Conservation (phyloP, 257 asterid species). For the Mitragyna speciosa region DNA sequence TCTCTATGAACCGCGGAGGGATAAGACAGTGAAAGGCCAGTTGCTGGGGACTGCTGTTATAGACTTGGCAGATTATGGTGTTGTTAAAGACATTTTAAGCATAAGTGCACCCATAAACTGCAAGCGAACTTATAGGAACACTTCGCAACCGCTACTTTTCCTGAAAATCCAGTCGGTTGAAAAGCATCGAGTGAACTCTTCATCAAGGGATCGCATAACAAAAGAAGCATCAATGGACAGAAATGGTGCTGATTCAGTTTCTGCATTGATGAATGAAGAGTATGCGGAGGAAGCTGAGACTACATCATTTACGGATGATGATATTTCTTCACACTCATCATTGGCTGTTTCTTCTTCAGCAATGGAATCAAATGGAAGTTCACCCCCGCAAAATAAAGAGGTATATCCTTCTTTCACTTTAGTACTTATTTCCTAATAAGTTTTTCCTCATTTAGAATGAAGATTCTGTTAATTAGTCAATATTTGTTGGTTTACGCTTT, state of each 20-base stretch:
- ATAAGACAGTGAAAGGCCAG: slow-evolving; percentile 62
- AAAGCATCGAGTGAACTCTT: slow-evolving; percentile 40
- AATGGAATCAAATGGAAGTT: slow-evolving; percentile 55
- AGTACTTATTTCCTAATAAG: background rate
- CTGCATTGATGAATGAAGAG: slow-evolving; percentile 66
- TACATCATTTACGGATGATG: slow-evolving; percentile 68
- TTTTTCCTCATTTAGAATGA: background rate
- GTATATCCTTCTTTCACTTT: slow-evolving; percentile 26
- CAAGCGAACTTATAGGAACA: slow-evolving; percentile 66
- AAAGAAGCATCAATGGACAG: slow-evolving; percentile 56
- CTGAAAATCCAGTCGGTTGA: slow-evolving; percentile 55
- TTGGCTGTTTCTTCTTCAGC: slow-evolving; percentile 53
- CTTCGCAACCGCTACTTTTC: slow-evolving; percentile 63
- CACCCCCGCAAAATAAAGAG: slow-evolving; percentile 54
- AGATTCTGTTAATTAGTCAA: background rate
- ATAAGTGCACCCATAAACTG: slow-evolving; percentile 59
- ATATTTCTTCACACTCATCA: slow-evolving; percentile 72
- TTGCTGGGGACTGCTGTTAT: slow-evolving; percentile 71
- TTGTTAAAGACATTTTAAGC: slow-evolving; percentile 45
- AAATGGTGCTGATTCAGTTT: slow-evolving; percentile 51
- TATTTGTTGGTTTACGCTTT: background rate
- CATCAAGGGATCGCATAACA: slow-evolving; percentile 44
- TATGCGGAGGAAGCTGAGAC: slow-evolving; percentile 74
- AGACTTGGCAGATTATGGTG: slow-evolving; percentile 71
- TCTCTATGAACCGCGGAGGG: slow-evolving; percentile 72